Base-by-base conservation (phyloP, 2,329 filamentous ascomycete genomes). In the Ustilaginoidea virens region DNA sequence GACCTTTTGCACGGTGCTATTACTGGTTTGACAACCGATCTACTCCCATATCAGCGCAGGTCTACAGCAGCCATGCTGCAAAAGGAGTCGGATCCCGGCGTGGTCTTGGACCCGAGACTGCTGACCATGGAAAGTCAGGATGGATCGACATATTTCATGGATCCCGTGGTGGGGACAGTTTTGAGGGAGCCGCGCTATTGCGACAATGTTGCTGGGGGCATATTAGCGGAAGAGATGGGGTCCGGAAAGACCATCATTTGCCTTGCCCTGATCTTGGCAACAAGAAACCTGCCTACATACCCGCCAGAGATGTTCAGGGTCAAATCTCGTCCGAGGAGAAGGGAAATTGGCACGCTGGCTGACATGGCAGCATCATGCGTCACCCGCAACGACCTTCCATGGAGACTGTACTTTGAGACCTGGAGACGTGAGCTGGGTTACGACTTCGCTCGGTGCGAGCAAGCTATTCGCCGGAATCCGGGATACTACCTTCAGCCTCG, bases 201-300 rank as follows among this genome's bases (percentile, higher is more conserved):
- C 40, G 82, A 90, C 25, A 66, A 72, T 16, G 67, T 75, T 5
- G 63, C 66, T 33, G 85, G 86, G 19, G 87, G 85, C 3, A 78
- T 87, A 10, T 55, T 85, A 10, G 79, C 80, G 0, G 81, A 90
- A 45, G 76, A 80, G 37, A 86, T 86, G 80, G 78, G 77, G 5
- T 56, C 68, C 0, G 86, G 87, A 0, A 96, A 94, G 56, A 94
- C 87, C 0, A 54, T 94, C 16, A 92, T 94, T 8, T 87, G 80
- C 37, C 55, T 96, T 12, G 64, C 77, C 5, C 55, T 83, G 2
- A 74, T 94, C 22, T 58, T 92, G 16, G 75, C 82, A 3, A 92
- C 82, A 0, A 73, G 69, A 40, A 61, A 74, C 18, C 67, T 86
- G 36, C 66, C 74, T 8, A 69, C 81, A 5, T 54, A 61, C 12